Evolutionary conservation across 495 filamentous ascomycete species (phyloP), one percentile per base, ranked within the genome.

Genomic region (Talaromyces ruber): DNA sequence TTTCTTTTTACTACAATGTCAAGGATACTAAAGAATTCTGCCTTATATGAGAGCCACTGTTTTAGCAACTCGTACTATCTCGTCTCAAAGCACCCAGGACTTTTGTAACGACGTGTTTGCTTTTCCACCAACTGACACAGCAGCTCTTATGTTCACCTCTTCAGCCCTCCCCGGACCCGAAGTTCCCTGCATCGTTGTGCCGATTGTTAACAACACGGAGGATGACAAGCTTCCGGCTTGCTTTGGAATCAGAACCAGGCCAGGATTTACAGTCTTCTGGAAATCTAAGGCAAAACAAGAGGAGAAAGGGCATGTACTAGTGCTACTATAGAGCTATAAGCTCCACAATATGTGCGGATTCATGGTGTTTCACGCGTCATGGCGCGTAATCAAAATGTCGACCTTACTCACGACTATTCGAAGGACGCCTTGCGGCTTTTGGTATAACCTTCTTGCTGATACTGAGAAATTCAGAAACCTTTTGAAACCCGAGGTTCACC

Each of bases 391-490:
- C 8, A n/a, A 2, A 47, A 47, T n/a, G n/a, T n/a, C 51, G 51
- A 28, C 18, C 2, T 18, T 52, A 24, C 11, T 52, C 18, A 21
- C 6, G 22, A 21, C 51, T 12, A 26, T 54, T 28, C 22, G 12
- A 26, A 16, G 8, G 22, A 26, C 11, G 5, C 22, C n/a, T 54
- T 4, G 21, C 9, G 1, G 51, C 8, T 16, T 25, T 9, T 28
- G 51, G 51, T 28, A 28, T n/a, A 18, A 24, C 4, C 22, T 37
- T 45, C 34, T 18, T 43, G 39, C 58, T 59, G 34, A 47, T 59
- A 59, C 58, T 59, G 34, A 59, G 58, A 50, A 59, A 59, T 30
- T 59, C 58, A 12, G 58, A 59, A n/a, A 59, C 58, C 34, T 43
- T 37, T 29, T 59, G 58, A 45, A 59, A 59, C 8, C 58, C 58